phyloP scores from a whole-genome alignment of 352 stramenopile species.

The Phytophthora ohioensis region DNA sequence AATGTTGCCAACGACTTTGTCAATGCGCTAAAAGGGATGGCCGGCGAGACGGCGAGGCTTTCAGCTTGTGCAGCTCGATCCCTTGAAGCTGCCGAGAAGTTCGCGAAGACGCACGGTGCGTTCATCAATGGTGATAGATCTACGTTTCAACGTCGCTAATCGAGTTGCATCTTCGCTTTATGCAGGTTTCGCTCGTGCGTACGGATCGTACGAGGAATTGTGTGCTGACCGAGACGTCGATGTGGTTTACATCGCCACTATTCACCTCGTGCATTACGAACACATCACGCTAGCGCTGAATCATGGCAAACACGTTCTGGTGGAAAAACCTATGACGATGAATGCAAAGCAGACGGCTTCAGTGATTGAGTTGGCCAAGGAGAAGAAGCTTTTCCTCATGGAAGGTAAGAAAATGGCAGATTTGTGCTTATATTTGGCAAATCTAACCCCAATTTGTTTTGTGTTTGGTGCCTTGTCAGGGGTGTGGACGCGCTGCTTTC shows the following conservation, averaged over 20 bases:
- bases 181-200: slow-evolving; percentile 59
- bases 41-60: slow-evolving; percentile 20
- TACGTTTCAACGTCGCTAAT: slow-evolving; percentile 21
- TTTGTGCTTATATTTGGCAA: slow-evolving; percentile 12
- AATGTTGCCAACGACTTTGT: slow-evolving; percentile 70
- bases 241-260: slow-evolving; percentile 90
- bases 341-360: slow-evolving; percentile 76
- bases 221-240: slow-evolving; percentile 80
- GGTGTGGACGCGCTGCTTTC: slow-evolving; percentile 88
- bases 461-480: slow-evolving; percentile 59
- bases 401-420: slow-evolving; percentile 66
- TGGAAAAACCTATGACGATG: slow-evolving; percentile 94
- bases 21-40: slow-evolving; percentile 48
- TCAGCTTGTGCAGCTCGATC: slow-evolving; percentile 60
- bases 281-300: slow-evolving; percentile 78
- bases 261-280: slow-evolving; percentile 84
- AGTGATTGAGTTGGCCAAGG: slow-evolving; percentile 61
- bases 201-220: slow-evolving; percentile 89
- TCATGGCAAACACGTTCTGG: slow-evolving; percentile 90
- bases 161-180: neutral
- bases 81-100: slow-evolving; percentile 52
- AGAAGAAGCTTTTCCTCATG: slow-evolving; percentile 80
- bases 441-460: slow-evolving; percentile 21
- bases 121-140: slow-evolving; percentile 23
- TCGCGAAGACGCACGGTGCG: slow-evolving; percentile 50